Percentiles rank a stretch among this genome's conserved stretches.
Evolutionary conservation across 441 rosid species (phyloP).

Genomic region (Lagerstroemia fauriei): DNA sequence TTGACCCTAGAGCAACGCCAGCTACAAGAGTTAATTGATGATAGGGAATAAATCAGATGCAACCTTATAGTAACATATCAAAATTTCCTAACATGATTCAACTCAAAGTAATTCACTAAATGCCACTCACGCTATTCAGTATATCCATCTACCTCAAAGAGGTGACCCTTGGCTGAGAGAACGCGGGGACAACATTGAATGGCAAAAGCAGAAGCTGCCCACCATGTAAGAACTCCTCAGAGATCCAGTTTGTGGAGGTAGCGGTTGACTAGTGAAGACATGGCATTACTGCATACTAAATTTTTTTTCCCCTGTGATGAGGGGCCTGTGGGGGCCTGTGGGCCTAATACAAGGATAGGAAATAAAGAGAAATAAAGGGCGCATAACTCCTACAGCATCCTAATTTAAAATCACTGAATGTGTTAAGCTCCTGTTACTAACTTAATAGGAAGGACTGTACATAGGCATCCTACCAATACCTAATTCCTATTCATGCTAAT

Average conservation of each 20-base stretch:
- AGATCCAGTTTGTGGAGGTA: background rate
- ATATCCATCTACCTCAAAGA: background rate
- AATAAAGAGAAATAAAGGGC: too few relatives aligned
- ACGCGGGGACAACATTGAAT: background rate
- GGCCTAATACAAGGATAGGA: too few relatives aligned
- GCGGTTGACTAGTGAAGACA: background rate
- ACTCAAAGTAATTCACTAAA: background rate
- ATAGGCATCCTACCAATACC: background rate
- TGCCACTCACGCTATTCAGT: background rate
- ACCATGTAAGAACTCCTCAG: background rate
- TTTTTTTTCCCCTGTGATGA: too few relatives aligned
- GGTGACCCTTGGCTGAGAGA: background rate
- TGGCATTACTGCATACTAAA: background rate
- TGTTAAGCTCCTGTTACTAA: background rate
- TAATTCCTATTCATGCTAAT: background rate
- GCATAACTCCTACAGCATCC: too few relatives aligned
- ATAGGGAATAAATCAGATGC: background rate
- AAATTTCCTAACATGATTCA: background rate
- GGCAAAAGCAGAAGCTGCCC: background rate
- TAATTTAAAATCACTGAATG: background rate
- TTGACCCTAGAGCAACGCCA: background rate
- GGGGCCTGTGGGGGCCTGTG: too few relatives aligned
- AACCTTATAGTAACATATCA: background rate
- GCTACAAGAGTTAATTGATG: background rate
- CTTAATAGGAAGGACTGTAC: background rate